phyloP scores from a whole-genome alignment of 176 grass and related monocot species.

The Sorghum bicolor region DNA sequence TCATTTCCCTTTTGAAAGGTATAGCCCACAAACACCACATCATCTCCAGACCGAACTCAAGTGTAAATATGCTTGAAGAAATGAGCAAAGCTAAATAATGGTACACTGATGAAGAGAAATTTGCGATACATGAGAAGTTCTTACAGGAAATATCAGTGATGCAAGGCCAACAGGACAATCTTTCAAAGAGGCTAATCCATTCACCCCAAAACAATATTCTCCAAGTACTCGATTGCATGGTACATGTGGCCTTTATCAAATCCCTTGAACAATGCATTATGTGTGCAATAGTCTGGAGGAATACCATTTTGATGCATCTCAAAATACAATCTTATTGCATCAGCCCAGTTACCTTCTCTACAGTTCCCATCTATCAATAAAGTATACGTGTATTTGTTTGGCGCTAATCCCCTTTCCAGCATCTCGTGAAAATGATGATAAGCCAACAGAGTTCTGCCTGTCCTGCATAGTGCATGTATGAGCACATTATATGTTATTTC shows the following conservation, averaged over 20 bases:
- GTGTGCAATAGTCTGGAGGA: constrained; percentile 56
- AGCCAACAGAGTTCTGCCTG: constrained; percentile 44
- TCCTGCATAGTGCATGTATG: constrained; percentile 61
- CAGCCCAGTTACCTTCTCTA: constrained; percentile 49
- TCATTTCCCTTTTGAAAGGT: background rate
- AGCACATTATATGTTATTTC: constrained; percentile 64
- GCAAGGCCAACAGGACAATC: constrained; percentile 5
- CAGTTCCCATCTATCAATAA: constrained; percentile 60
- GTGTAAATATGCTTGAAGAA: constrained; percentile 28
- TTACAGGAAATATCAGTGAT: constrained; percentile 8
- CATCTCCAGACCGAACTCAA: constrained; percentile 22
- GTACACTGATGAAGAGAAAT: constrained; percentile 11
- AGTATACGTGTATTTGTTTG: constrained; percentile 73
- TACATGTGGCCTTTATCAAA: constrained; percentile 48
- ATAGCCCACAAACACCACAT: constrained; percentile 7
- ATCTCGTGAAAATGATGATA: constrained; percentile 55
- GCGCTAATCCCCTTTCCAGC: constrained; percentile 44
- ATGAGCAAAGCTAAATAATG: constrained; percentile 24
- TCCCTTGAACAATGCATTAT: constrained; percentile 55
- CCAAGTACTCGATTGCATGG: constrained; percentile 50
- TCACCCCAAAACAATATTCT: constrained; percentile 64
- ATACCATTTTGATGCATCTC: constrained; percentile 74
- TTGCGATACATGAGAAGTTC: constrained; percentile 26
- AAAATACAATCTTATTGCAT: constrained; percentile 49
- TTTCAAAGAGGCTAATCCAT: constrained; percentile 34